A percentile compares a stretch with the other conserved stretches of the same genome.
Conservation (phyloP, 345 rosid genomes). For the Citrus maxima region DNA sequence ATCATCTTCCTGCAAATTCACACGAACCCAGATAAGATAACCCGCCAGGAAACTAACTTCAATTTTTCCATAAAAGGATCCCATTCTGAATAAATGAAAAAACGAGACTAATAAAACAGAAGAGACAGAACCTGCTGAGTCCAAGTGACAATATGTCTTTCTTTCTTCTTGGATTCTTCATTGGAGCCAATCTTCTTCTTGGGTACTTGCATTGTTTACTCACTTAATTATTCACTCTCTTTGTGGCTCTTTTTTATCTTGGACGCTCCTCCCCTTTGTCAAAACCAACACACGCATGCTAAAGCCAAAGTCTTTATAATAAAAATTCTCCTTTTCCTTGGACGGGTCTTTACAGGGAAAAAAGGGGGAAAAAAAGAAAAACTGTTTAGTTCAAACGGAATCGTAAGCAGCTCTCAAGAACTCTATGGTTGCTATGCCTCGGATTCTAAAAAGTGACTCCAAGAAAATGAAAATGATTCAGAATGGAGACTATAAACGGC, state of each 20-base stretch:
- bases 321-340: constrained; percentile 1
- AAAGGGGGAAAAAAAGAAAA: not conserved
- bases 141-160: constrained; percentile 84
- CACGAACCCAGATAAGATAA: constrained; percentile 20
- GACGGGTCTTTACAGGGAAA: constrained; percentile 6
- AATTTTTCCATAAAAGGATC: no score
- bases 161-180: constrained; percentile 87
- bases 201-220: constrained; percentile 44
- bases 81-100: not conserved
- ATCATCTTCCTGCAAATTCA: constrained; percentile 80
- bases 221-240: constrained; percentile 14
- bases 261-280: constrained; percentile 63
- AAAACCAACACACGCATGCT: constrained; percentile 49
- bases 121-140: constrained; percentile 51
- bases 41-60: not conserved
- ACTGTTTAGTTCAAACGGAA: constrained; percentile 54
- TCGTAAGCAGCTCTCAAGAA: constrained; percentile 21
- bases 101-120: not conserved
- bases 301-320: constrained; percentile 39
- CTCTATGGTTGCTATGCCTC: constrained; percentile 30
- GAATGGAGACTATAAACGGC: not conserved
- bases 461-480: not conserved
- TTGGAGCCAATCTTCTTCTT: constrained; percentile 43
- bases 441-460: constrained; percentile 43
- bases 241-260: constrained; percentile 18